These are phyloP conservation scores for Liquidambar formosana DNA, from an alignment of 164 flowering plant species.

Conservation along the genomic window DNA sequence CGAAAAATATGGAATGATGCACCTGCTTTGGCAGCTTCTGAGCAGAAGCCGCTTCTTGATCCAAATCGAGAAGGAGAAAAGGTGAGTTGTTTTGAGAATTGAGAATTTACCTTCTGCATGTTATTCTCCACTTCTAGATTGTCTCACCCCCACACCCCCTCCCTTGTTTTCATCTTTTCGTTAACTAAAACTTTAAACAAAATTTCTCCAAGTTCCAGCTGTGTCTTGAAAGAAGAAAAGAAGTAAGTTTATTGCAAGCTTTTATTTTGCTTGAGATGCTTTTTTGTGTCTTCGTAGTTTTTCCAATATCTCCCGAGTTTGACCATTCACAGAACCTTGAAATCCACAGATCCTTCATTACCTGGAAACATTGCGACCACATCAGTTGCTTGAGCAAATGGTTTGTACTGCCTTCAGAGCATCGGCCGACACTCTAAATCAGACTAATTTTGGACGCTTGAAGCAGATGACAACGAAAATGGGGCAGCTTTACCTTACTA, in stretches of 20 bases:
- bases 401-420: conserved; percentile 92
- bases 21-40: conserved; percentile 69
- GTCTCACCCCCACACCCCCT: background rate
- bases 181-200: background rate
- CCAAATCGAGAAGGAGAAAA: conserved; percentile 95
- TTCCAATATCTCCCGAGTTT: background rate
- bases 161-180: background rate
- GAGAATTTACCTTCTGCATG: background rate
- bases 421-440: conserved; percentile 72
- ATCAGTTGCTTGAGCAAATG: conserved; percentile 93
- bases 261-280: no score
- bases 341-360: conserved; percentile 79
- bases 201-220: no score
- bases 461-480: conserved; percentile 69
- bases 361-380: conserved; percentile 82
- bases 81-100: conserved; percentile 46
- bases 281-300: no score
- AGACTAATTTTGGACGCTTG: conserved; percentile 66
- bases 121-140: background rate
- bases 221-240: no score
- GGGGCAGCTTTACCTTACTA: conserved; percentile 73
- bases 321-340: background rate
- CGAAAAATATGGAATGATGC: conserved; percentile 85
- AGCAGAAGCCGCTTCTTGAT: conserved; percentile 90
- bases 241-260: no score